Conservation (phyloP, 768 basidiomycete genomes). For the Phallus indusiatus region DNA sequence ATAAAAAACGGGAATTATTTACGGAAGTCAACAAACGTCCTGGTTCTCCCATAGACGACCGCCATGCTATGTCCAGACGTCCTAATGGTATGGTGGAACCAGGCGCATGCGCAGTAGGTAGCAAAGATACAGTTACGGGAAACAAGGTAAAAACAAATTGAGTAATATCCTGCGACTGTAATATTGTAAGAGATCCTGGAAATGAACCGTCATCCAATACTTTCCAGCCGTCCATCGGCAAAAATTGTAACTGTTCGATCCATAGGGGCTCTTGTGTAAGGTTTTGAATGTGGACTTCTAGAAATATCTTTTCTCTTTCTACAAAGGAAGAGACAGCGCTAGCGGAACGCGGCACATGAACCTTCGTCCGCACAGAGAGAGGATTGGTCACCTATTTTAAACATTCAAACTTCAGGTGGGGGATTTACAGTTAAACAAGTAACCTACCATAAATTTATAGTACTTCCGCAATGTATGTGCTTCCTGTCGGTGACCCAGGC, state of each 20-base stretch:
- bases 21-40: slow-evolving; percentile 81
- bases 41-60: slow-evolving; percentile 75
- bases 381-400: slow-evolving; percentile 76
- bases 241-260: slow-evolving; percentile 76
- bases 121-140: slow-evolving; percentile 33
- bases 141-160: slow-evolving; percentile 83
- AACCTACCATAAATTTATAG: slow-evolving; percentile 81
- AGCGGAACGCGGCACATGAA: slow-evolving; percentile 67
- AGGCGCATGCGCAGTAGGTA: slow-evolving; percentile 38
- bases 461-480: slow-evolving; percentile 76
- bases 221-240: slow-evolving; percentile 59
- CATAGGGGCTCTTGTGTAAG: slow-evolving; percentile 65
- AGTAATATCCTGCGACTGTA: slow-evolving; percentile 77
- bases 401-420: neutral
- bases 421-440: neutral
- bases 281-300: slow-evolving; percentile 92
- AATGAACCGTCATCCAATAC: slow-evolving; percentile 42
- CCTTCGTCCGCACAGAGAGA: slow-evolving; percentile 90
- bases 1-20: slow-evolving; percentile 14
- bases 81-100: slow-evolving; percentile 75
- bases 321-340: slow-evolving; percentile 51
- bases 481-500: slow-evolving; percentile 46
- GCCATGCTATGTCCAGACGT: slow-evolving; percentile 84
- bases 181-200: slow-evolving; percentile 53
- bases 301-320: slow-evolving; percentile 76